phyloP scores from a whole-genome alignment of 257 asterid genomes.

The Solanum ossicruentum region DNA sequence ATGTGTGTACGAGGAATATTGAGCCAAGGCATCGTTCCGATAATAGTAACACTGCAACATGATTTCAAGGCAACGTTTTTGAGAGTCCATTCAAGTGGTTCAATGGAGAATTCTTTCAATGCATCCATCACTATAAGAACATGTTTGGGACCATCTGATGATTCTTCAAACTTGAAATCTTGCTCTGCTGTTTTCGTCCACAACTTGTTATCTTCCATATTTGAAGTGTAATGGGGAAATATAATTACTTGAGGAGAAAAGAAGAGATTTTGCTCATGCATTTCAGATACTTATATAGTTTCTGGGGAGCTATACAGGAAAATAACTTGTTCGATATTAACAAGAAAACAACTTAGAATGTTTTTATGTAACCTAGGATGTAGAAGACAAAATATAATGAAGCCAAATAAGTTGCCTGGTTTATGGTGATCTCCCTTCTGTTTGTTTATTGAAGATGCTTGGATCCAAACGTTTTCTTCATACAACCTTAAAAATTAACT shows the following conservation, averaged over 20 bases:
- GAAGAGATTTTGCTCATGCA: background rate
- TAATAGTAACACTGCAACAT: slow-evolving; percentile 33
- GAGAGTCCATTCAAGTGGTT: slow-evolving; percentile 53
- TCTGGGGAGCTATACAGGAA: background rate
- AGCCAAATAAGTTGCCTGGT: background rate
- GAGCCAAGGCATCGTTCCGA: slow-evolving; percentile 51
- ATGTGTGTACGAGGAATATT: slow-evolving; percentile 27
- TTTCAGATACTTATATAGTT: background rate
- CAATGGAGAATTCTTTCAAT: slow-evolving; percentile 36
- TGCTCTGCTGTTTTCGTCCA: background rate
- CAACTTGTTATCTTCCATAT: background rate
- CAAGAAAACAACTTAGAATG: background rate
- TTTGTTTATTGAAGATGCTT: background rate
- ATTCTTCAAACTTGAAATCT: slow-evolving; percentile 2
- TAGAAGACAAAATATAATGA: background rate
- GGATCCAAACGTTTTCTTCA: background rate
- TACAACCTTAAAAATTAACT: background rate
- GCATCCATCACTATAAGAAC: slow-evolving; percentile 49
- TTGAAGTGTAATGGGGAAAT: background rate
- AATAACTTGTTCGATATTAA: background rate
- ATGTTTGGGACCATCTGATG: slow-evolving; percentile 25
- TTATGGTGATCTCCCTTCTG: background rate
- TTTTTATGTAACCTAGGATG: slow-evolving; percentile 2
- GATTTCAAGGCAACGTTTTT: slow-evolving; percentile 25
- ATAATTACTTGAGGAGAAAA: background rate